phyloP scores from a whole-genome alignment of 331 rosid genomes.

The Telfairia occidentalis region DNA sequence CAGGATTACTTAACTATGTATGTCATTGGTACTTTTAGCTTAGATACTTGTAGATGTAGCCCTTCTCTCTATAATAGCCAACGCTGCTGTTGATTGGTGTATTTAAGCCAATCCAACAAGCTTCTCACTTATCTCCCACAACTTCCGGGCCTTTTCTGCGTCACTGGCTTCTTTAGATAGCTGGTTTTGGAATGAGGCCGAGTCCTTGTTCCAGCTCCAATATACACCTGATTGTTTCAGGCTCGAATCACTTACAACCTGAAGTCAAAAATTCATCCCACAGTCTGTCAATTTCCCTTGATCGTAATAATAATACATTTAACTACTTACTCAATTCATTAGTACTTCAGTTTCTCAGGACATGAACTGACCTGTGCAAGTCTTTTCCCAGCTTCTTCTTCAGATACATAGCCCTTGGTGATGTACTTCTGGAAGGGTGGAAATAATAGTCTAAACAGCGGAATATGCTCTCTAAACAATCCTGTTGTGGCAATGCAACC shows the following conservation, averaged over 20 bases:
- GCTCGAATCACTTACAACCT: slow-evolving; percentile 92
- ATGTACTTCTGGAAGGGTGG: slow-evolving; percentile 97
- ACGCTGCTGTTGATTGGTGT: slow-evolving; percentile 2
- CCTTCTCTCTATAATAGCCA: background rate
- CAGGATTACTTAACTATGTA: background rate
- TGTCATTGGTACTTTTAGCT: background rate
- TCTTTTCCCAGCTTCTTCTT: slow-evolving; percentile 87
- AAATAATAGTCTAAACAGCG: slow-evolving; percentile 70
- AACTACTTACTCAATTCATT: background rate
- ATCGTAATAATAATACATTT: background rate
- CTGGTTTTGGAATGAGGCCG: slow-evolving; percentile 87
- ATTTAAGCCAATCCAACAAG: slow-evolving; percentile 79
- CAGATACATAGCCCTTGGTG: slow-evolving; percentile 87
- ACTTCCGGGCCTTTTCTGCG: slow-evolving; percentile 70
- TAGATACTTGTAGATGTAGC: background rate
- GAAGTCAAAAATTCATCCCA: slow-evolving; percentile 17
- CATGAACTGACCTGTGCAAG: slow-evolving; percentile 73
- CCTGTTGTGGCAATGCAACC: slow-evolving; percentile 99
- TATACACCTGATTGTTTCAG: slow-evolving; percentile 92
- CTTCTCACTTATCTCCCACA: slow-evolving; percentile 93
- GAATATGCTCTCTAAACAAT: slow-evolving; percentile 88
- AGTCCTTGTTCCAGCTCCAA: slow-evolving; percentile 98
- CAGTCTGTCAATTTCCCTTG: background rate
- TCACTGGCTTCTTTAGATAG: slow-evolving; percentile 86
- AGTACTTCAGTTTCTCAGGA: background rate